Conservation (phyloP, 139 green algal genomes). For the Tetraselmis chui region DNA sequence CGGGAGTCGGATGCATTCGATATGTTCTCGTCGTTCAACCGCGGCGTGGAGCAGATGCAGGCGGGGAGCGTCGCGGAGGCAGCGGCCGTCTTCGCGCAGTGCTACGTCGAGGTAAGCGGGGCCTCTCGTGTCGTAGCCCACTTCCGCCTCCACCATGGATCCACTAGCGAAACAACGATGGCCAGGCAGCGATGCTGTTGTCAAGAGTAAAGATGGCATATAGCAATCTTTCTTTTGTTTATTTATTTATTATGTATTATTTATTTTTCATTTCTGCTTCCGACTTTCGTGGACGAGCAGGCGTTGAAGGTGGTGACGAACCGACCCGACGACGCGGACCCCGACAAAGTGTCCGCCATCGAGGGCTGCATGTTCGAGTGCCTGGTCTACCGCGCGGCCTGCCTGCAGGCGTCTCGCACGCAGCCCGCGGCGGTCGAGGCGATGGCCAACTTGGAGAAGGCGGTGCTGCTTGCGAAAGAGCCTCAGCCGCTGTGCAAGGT, state of each 20-base stretch:
- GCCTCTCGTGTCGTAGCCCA: too few species aligned
- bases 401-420: background rate
- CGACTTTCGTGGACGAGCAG: too few species aligned
- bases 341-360: background rate
- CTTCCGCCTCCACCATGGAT: too few species aligned
- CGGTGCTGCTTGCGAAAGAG: background rate
- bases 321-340: background rate
- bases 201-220: too few species aligned
- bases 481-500: background rate
- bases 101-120: background rate
- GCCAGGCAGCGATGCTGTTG: too few species aligned
- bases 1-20: background rate
- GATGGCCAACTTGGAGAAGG: background rate
- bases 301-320: background rate
- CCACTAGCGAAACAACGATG: too few species aligned
- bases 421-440: background rate
- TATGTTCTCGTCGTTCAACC: background rate
- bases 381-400: background rate
- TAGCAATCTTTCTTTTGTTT: too few species aligned
- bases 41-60: background rate
- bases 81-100: background rate
- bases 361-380: background rate
- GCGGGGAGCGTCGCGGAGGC: background rate
- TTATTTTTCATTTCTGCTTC: too few species aligned
- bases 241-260: too few species aligned